phyloP scores from a whole-genome alignment of 345 rosid species.

The Hibiscus tridactylites region DNA sequence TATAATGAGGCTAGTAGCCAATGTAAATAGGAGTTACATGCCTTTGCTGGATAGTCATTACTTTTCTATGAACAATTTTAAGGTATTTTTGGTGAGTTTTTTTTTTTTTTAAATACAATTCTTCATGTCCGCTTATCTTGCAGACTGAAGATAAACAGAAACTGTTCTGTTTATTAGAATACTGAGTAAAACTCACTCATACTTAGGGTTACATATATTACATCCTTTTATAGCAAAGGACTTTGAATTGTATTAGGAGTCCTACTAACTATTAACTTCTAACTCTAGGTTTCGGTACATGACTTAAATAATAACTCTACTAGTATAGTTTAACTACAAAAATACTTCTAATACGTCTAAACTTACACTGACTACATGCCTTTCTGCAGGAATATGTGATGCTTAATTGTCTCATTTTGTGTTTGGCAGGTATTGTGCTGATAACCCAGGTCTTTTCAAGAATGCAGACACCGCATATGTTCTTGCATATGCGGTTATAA shows the following conservation, averaged over 20 bases:
- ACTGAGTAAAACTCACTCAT: no score
- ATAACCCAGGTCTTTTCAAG: constrained; percentile 87
- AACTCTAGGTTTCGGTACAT: no score
- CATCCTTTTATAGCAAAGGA: no score
- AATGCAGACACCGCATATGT: constrained; percentile 99
- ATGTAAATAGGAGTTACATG: neutral
- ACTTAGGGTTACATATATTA: no score
- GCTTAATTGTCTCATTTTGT: constrained; percentile 16
- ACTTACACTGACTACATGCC: neutral
- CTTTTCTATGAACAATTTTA: neutral
- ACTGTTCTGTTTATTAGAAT: no score
- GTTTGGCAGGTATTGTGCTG: constrained; percentile 83
- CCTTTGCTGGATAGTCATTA: neutral
- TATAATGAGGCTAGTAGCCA: neutral
- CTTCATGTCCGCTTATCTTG: neutral
- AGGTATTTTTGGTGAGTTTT: constrained; percentile 2
- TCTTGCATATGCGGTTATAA: constrained; percentile 97
- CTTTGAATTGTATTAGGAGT: no score
- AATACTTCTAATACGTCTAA: no score
- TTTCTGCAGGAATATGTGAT: constrained; percentile 9
- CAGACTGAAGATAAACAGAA: neutral
- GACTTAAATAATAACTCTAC: no score
- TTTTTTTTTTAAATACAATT: neutral
- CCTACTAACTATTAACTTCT: no score
- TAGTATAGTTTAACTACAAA: no score